These are phyloP conservation scores for Pistacia atlantica DNA, from an alignment of 345 rosid species.

Conservation along the genomic window DNA sequence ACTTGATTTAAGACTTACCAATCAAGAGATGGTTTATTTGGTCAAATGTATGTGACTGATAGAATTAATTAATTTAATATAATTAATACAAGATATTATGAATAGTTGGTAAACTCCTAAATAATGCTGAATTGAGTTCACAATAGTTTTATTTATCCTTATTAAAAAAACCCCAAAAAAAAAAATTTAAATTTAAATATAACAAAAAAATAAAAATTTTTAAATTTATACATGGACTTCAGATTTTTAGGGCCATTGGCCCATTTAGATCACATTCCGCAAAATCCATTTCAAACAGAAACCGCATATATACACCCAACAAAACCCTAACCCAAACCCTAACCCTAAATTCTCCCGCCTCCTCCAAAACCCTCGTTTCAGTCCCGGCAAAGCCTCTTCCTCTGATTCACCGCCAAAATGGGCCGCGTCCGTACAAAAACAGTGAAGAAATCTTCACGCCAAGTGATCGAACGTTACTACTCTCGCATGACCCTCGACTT, in stretches of 20 bases:
- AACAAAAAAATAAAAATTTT: too few species aligned
- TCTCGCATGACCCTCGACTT: conserved; percentile 68
- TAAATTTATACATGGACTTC: too few species aligned
- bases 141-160: not conserved
- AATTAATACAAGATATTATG: too few species aligned
- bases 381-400: not conserved
- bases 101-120: not conserved
- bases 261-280: too few species aligned
- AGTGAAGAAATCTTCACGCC: conserved; percentile 71
- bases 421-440: conserved; percentile 78
- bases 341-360: not conserved
- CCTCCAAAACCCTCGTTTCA: not conserved
- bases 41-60: too few species aligned
- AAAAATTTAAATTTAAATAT: too few species aligned
- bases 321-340: conserved; percentile 8
- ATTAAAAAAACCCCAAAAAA: too few species aligned
- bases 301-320: not conserved
- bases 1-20: too few species aligned
- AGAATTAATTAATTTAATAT: too few species aligned
- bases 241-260: too few species aligned
- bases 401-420: conserved; percentile 29
- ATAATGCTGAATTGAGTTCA: not conserved
- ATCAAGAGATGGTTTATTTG: too few species aligned
- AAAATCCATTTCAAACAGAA: too few species aligned
- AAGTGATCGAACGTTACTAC: conserved; percentile 71